phyloP scores from a whole-genome alignment of 108 stramenopile species.

The Epithemia pelagica region DNA sequence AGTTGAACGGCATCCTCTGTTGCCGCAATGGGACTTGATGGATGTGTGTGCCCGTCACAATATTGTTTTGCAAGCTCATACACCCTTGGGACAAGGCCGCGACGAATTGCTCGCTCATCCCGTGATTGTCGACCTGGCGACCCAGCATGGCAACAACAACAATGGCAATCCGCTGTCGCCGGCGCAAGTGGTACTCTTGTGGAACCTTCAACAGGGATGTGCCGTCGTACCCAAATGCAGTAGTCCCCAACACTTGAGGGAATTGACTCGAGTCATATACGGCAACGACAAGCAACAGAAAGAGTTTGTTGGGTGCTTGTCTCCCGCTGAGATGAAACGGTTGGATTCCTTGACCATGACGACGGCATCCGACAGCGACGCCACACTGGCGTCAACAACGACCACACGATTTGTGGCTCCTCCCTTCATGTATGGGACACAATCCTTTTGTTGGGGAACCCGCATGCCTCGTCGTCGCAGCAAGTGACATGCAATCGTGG shows the following conservation, averaged over 20 bases:
- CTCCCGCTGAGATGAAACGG: slow-evolving; percentile 33
- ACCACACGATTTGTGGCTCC: slow-evolving; percentile 76
- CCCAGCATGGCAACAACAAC: slow-evolving; percentile 25
- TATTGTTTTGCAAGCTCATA: slow-evolving; percentile 42
- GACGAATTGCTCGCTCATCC: slow-evolving; percentile 41
- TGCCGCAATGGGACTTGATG: slow-evolving; percentile 35
- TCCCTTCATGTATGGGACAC: slow-evolving; percentile 53
- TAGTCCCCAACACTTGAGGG: slow-evolving; percentile 29
- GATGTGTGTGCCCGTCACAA: slow-evolving; percentile 43
- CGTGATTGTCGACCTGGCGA: slow-evolving; percentile 13
- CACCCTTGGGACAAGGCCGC: slow-evolving; percentile 37
- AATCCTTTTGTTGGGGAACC: not conserved
- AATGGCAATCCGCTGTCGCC: slow-evolving; percentile 25
- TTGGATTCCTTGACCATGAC: slow-evolving; percentile 32
- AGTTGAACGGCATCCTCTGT: slow-evolving; percentile 59
- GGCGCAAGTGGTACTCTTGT: slow-evolving; percentile 53
- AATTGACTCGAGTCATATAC: too few species aligned
- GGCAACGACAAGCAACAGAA: too few species aligned
- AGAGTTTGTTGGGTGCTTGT: not conserved
- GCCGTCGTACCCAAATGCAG: slow-evolving; percentile 52
- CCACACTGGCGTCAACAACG: too few species aligned
- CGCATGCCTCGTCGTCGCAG: not conserved
- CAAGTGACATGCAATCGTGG: too few species aligned
- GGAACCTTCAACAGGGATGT: slow-evolving; percentile 71
- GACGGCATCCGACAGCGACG: too few species aligned